Evolutionary conservation across 2,329 filamentous ascomycete genomes (phyloP), one percentile per base, ranked within the genome.

Genomic region (Fusarium kyushuense): DNA sequence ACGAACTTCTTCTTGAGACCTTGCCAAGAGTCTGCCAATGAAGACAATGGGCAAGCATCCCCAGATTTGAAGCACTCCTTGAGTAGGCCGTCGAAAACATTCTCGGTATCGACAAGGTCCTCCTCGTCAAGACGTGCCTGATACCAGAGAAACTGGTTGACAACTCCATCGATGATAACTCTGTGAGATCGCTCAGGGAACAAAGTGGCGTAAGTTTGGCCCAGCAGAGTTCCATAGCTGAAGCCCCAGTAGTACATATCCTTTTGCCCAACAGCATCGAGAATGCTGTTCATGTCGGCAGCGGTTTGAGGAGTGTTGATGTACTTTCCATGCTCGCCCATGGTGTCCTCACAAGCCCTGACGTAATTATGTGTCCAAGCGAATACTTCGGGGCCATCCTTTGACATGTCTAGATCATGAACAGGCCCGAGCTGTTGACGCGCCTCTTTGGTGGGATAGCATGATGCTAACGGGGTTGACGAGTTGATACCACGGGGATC

Each of bases 231-330:
- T 17, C 81, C 81, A 57, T 83, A 83, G 53, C 79, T 81, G 53
- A 81, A 76, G 0, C 82, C 81, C 80, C 79, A 82, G 48, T 80
- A 82, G 10, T 74, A 63, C 70, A 80, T 73, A 2, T 74, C 66
- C 43, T 77, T 49, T 27, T 76, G 66, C 4, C 76, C 78, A 38
- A 78, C 46, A 21, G 75, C 82, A 49, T 84, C 80, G 2, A 85
- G 73, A 29, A 85, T 84, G 14, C 74, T 79, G 64, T 84, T 83
- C 82, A 85, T 84, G 60, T 86, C 84, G 32, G 83, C 81, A 12
- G 82, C 84, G 1, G 82, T 83, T 69, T 84, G 83, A 0, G 82
- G 83, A 1, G 83, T 85, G 57, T 84, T 84, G 59, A 84, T 74
- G 61, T 84, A 84, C 10, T 65, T 66, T 5, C 78, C 81, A 61